Percentiles rank a stretch among this genome's conserved stretches.
Evolutionary conservation across 805 yeast species (phyloP).

Genomic region (Schwanniomyces occidentalis): DNA sequence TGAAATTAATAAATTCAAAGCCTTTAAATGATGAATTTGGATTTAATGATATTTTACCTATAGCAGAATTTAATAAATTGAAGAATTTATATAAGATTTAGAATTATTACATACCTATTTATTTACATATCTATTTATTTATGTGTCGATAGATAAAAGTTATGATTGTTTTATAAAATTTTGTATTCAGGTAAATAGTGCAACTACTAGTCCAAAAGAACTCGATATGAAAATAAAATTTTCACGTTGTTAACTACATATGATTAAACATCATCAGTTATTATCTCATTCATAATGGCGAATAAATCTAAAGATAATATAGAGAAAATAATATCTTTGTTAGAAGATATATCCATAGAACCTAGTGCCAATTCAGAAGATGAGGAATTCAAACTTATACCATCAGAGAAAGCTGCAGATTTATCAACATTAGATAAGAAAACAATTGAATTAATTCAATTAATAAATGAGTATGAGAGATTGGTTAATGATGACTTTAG

Average conservation of each 20-base stretch:
- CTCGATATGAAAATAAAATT: too few species aligned
- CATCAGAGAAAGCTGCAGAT: background rate
- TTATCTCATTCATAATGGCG: too few species aligned
- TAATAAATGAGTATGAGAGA: conserved; percentile 34
- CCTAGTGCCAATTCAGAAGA: background rate
- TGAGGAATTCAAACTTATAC: conserved; percentile 3
- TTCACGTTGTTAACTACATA: too few species aligned
- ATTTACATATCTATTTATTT: background rate
- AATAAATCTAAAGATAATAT: background rate
- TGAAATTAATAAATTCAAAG: conserved; percentile 44
- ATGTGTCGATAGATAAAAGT: background rate
- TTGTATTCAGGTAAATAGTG: too few species aligned
- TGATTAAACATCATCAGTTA: too few species aligned
- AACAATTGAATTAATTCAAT: conserved; percentile 24
- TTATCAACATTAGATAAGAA: conserved; percentile 12
- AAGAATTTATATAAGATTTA: conserved; percentile 39
- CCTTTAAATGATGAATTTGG: conserved; percentile 33
- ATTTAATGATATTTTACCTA: conserved; percentile 47
- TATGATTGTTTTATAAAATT: too few species aligned
- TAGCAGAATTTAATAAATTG: conserved; percentile 42
- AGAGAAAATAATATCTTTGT: conserved; percentile 4
- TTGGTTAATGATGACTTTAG: conserved; percentile 19
- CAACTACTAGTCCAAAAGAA: too few species aligned
- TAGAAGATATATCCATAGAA: conserved; percentile 8
- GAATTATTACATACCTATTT: background rate